Conservation (phyloP, 352 stramenopile genomes). For the Phytophthora hybrid region DNA sequence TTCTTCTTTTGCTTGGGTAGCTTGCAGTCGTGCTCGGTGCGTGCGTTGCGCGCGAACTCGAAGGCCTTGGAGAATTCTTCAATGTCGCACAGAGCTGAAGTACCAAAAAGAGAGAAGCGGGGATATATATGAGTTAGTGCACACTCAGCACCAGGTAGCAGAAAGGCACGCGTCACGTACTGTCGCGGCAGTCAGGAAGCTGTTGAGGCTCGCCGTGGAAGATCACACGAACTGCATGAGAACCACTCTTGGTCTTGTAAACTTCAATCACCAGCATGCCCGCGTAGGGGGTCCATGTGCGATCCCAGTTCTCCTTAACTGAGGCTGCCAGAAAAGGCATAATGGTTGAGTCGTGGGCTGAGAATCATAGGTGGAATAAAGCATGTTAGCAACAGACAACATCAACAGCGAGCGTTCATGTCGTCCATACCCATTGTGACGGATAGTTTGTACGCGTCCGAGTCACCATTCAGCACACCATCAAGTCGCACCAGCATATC, state of each 20-base stretch:
- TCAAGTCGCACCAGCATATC: slow-evolving; percentile 79
- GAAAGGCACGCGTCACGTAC: slow-evolving; percentile 37
- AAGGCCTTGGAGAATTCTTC: slow-evolving; percentile 66
- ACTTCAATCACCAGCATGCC: slow-evolving; percentile 80
- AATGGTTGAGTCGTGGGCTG: slow-evolving; percentile 84
- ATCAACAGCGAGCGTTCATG: neutral
- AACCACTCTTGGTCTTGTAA: slow-evolving; percentile 77
- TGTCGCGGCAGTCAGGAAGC: slow-evolving; percentile 78
- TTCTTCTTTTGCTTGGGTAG: slow-evolving; percentile 41
- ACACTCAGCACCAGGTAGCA: neutral
- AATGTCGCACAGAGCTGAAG: slow-evolving; percentile 62
- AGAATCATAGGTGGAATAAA: neutral
- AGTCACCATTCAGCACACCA: slow-evolving; percentile 45
- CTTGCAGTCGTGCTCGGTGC: slow-evolving; percentile 61
- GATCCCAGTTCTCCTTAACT: slow-evolving; percentile 79
- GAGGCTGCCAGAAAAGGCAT: slow-evolving; percentile 85
- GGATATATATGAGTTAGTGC: neutral
- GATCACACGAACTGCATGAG: slow-evolving; percentile 68
- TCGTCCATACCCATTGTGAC: slow-evolving; percentile 76
- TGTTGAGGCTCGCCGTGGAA: slow-evolving; percentile 79
- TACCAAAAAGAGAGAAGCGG: slow-evolving; percentile 7
- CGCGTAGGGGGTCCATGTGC: slow-evolving; percentile 87
- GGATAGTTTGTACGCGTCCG: slow-evolving; percentile 62
- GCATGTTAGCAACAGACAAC: neutral
- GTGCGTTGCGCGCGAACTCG: slow-evolving; percentile 60